Base-by-base conservation (phyloP, 2,329 filamentous ascomycete genomes). In the Polychaeton citri region DNA sequence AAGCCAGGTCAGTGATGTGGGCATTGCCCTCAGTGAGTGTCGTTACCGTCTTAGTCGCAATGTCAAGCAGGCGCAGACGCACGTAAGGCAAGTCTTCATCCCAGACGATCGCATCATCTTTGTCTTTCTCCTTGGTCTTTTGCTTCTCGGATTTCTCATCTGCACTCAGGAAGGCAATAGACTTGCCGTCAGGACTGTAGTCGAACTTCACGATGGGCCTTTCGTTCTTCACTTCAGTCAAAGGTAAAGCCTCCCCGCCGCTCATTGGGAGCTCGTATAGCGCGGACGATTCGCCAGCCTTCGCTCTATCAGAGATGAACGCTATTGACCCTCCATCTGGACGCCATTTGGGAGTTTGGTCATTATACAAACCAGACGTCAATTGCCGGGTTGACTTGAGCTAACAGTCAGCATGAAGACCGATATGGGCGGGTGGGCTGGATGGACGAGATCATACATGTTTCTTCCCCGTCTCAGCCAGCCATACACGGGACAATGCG, bases 21-120 rank as follows among this genome's bases (percentile, higher is more conserved):
- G 36, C 36, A 7, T 47, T 40, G 4, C 32, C 32, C 10, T 26
- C 47, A 12, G 41, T 40, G 3, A 46, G 26, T 28, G 19, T 48
- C 34, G 7, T 46, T 33, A 48, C 48, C 5, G 45, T 40, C 30
- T 52, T 47, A 0, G 47, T 55, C 6, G 37, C 43, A 2, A 62
- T 31, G 19, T 61, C 38, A 1, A 63, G 28, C 2, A 55, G 41
- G 1, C 53, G 45, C 8, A 64, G 42, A 7, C 49, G 50, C 10
- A 44, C 46, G 37, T 47, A 53, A 4, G 52, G 41, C 60, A 54
- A 61, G 9, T 54, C 45, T 24, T 57, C 41, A 18, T 55, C 59
- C 52, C 55, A 64, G 12, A 63, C 53, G 6, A 52, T 43, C 2
- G 47, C 49, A 37, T 59, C 60, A 19, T 54, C 47, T 6, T 54